Base-by-base conservation (phyloP, 306 rosid species). In the Senna siamea region DNA sequence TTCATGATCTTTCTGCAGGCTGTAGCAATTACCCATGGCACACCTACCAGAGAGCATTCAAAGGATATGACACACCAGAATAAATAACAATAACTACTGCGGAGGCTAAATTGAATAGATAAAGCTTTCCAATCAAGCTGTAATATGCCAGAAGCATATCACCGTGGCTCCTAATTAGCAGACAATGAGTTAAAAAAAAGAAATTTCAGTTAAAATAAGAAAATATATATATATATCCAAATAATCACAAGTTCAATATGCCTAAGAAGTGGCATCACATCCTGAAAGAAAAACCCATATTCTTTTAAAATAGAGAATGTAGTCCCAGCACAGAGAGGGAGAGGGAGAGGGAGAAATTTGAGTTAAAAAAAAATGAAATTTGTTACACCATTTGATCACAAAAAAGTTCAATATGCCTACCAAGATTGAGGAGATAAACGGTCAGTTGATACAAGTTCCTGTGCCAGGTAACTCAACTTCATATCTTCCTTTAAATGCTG, bases 401-500 rank as follows among this genome's bases (percentile, higher is more conserved):
- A 66, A 84, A 88, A 77, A 82, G 83, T 70, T 80, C 82, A 63
- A 62, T n/a, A 46, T 81, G 62, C 87, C 54, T 92, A 95, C 99
- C 99, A 95, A 37, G 99, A 83, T 76, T 95, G 99, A 70, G 98
- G 96, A 79, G 99, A 88, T 75, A 92, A 80, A 82, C 99, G 98
- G 78, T 95, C 99, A 50, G 92, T 92, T 72, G 93, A 83, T 83
- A 90, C 67, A 61, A 95, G 83, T 82, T 92, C 97, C 86, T 90
- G 98, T 58, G 98, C 98, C 74, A 92, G 83, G 86, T 92, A 95
- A 83, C 99, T 92, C 52, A 90, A 82, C 84, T 89, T 95, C 99
- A 95, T 95, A 77, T 95, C 99, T 82, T 95, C 99, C 90, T 92
- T 90, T 78, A 95, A 79, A 89, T 90, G 99, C 99, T 95, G 91